phyloP scores from a whole-genome alignment of 495 filamentous ascomycete species.

The Hypoxylon rickii region DNA sequence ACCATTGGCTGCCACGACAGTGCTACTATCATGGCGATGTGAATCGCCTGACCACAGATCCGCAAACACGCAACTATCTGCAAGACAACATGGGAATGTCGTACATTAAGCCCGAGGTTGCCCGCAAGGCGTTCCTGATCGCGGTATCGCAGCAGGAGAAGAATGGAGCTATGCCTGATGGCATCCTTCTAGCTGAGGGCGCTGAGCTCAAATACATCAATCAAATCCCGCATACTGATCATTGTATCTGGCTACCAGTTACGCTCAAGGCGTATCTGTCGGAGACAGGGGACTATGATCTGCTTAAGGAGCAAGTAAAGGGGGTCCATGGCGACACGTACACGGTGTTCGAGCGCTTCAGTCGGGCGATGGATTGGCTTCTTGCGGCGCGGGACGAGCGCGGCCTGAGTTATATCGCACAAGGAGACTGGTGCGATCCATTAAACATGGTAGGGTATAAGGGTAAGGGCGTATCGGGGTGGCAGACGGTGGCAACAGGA shows the following conservation, averaged over 20 bases:
- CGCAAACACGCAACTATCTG: constrained; percentile 62
- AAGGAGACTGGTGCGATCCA: constrained; percentile 64
- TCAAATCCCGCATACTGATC: constrained; percentile 61
- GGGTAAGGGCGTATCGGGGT: constrained; percentile 59
- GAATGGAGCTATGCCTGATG: constrained; percentile 61
- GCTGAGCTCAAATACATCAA: constrained; percentile 65
- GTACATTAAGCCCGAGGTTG: constrained; percentile 57
- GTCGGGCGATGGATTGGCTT: constrained; percentile 59
- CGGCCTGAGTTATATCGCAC: constrained; percentile 60
- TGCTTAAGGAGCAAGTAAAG: constrained; percentile 50
- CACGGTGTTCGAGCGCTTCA: constrained; percentile 59
- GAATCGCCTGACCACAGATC: constrained; percentile 62
- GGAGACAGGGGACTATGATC: constrained; percentile 57
- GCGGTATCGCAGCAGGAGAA: constrained; percentile 57
- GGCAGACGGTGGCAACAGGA: constrained; percentile 59
- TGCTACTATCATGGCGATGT: constrained; percentile 62
- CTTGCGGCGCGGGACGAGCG: constrained; percentile 53
- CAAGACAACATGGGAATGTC: constrained; percentile 67
- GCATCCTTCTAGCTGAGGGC: constrained; percentile 56
- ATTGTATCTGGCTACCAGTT: constrained; percentile 62
- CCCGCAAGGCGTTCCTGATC: constrained; percentile 52
- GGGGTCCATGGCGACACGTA: constrained; percentile 47
- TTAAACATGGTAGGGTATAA: constrained; percentile 65
- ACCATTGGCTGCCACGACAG: constrained; percentile 62
- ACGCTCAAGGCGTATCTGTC: constrained; percentile 57